These are phyloP conservation scores for Penicillium sp. DNA, from an alignment of 2,329 filamentous ascomycete species.

Conservation along the genomic window DNA sequence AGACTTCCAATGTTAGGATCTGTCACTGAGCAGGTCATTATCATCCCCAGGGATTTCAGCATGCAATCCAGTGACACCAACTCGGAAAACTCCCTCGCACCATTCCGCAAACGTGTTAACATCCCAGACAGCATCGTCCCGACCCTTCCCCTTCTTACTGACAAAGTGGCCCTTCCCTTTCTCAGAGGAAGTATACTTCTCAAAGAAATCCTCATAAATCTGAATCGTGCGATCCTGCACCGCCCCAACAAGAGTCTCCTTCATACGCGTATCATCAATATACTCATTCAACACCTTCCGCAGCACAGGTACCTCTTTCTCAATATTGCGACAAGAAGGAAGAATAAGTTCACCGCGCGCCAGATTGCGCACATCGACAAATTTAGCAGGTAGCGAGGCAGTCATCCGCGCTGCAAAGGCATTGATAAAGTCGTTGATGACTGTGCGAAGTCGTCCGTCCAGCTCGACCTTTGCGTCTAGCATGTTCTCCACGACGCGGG, in stretches of 20 bases:
- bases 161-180: slow-evolving; percentile 34
- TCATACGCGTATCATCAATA: slow-evolving; percentile 61
- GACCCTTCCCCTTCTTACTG: slow-evolving; percentile 55
- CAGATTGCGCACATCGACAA: slow-evolving; percentile 38
- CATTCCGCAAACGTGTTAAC: slow-evolving; percentile 62
- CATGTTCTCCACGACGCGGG: slow-evolving; percentile 67
- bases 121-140: slow-evolving; percentile 62
- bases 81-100: slow-evolving; percentile 57
- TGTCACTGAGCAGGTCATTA: slow-evolving; percentile 25
- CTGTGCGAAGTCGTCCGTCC: slow-evolving; percentile 58
- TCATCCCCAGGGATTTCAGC: slow-evolving; percentile 30
- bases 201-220: slow-evolving; percentile 63
- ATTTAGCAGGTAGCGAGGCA: slow-evolving; percentile 42
- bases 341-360: slow-evolving; percentile 42
- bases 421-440: slow-evolving; percentile 64
- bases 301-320: slow-evolving; percentile 56
- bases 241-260: slow-evolving; percentile 63
- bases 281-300: slow-evolving; percentile 58
- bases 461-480: slow-evolving; percentile 66
- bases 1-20: slow-evolving; percentile 10
- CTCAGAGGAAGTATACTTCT: slow-evolving; percentile 46
- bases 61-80: slow-evolving; percentile 44
- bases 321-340: slow-evolving; percentile 52
- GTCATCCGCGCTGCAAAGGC: slow-evolving; percentile 57
- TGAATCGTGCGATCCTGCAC: slow-evolving; percentile 62